Percentiles rank a stretch among this genome's conserved stretches.
Conservation (phyloP, 352 stramenopile species). For the Blastocystis sp. region DNA sequence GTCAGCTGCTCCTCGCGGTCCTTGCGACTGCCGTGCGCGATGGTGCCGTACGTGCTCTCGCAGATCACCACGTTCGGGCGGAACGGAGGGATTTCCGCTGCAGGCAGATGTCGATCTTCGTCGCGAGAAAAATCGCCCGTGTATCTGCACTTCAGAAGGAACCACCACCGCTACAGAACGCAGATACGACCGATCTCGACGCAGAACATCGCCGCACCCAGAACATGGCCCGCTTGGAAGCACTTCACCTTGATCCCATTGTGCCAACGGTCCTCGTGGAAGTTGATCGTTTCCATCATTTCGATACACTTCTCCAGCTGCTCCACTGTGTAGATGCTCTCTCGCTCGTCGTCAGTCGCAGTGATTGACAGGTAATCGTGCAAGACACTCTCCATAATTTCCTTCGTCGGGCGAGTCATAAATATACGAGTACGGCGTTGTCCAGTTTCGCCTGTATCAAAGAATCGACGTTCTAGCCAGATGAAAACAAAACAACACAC, state of each 20-base stretch:
- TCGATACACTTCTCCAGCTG: constrained; percentile 90
- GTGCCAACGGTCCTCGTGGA: constrained; percentile 87
- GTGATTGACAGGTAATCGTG: constrained; percentile 90
- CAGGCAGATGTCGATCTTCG: constrained; percentile 95
- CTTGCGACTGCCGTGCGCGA: constrained; percentile 87
- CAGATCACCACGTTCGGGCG: constrained; percentile 94
- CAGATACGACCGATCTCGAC: constrained; percentile 94
- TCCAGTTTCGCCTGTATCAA: constrained; percentile 70
- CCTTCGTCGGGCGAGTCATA: constrained; percentile 98
- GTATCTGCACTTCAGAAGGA: constrained; percentile 33
- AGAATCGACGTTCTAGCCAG: constrained; percentile 64
- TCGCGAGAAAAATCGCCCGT: constrained; percentile 67
- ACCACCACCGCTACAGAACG: constrained; percentile 78
- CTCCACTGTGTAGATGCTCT: constrained; percentile 71
- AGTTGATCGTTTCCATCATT: constrained; percentile 97
- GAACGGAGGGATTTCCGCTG: constrained; percentile 73
- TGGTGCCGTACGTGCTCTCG: constrained; percentile 93
- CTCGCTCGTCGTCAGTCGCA: constrained; percentile 62
- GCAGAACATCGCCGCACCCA: constrained; percentile 97
- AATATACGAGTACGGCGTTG: constrained; percentile 76
- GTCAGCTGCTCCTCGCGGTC: constrained; percentile 93
- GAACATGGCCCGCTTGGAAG: constrained; percentile 95
- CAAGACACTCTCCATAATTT: constrained; percentile 93
- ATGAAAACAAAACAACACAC: background rate
- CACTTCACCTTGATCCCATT: constrained; percentile 94